Percentiles rank a stretch among this genome's conserved stretches.
Conservation (phyloP, 2,329 filamentous ascomycete genomes). For the Rugonectria rugulosa region DNA sequence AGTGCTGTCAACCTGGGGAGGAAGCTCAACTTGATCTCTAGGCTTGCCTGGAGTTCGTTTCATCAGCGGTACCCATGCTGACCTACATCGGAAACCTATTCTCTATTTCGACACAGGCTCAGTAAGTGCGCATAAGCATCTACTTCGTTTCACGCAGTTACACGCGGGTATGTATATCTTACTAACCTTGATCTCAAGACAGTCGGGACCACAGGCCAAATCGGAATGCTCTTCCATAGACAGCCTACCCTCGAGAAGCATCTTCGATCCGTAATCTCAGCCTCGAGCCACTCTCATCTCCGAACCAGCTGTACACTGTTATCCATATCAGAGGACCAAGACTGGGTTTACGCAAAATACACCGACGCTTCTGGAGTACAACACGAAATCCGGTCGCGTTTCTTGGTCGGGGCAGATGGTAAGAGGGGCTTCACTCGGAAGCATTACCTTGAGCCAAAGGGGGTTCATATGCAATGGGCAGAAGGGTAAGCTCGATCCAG, state of each 20-base stretch:
- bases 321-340: not conserved
- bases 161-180: no score
- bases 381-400: not conserved
- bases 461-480: not conserved
- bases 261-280: not conserved
- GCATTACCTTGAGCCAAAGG: not conserved
- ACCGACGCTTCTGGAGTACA: not conserved
- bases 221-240: slow-evolving; percentile 35
- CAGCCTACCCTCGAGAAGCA: slow-evolving; percentile 1
- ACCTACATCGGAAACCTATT: not conserved
- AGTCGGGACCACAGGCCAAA: slow-evolving; percentile 36
- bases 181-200: slow-evolving; percentile 10
- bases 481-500: not conserved
- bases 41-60: not conserved
- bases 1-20: not conserved
- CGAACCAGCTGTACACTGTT: not conserved
- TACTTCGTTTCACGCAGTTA: no score
- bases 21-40: not conserved
- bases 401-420: slow-evolving; percentile 2
- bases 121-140: no score
- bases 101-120: slow-evolving; percentile 1
- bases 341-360: not conserved
- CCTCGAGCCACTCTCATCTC: not conserved
- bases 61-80: not conserved
- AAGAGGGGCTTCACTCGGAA: slow-evolving; percentile 2